Percentiles rank a stretch among this genome's conserved stretches.
Evolutionary conservation across 2,329 filamentous ascomycete species (phyloP).

Genomic region (Nigrospora osmanthi): DNA sequence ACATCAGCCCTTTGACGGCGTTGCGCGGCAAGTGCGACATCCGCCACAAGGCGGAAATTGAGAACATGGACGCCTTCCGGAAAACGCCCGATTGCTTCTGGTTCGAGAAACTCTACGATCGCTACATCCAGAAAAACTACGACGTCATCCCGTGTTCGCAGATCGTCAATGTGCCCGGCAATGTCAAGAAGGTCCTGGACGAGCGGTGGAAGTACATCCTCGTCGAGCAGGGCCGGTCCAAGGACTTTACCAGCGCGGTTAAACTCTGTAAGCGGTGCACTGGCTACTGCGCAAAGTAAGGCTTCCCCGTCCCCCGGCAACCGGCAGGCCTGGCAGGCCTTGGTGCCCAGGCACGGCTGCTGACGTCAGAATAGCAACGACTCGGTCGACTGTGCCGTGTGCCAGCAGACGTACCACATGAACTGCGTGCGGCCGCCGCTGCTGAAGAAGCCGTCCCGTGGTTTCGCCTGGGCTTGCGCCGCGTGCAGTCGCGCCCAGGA

Average conservation of each 20-base stretch:
- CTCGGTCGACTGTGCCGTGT: conserved; percentile 95
- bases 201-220: conserved; percentile 95
- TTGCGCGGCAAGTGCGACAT: conserved; percentile 91
- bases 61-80: conserved; percentile 74
- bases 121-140: conserved; percentile 97
- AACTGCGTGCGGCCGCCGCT: conserved; percentile 89
- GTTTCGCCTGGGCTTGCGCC: conserved; percentile 96
- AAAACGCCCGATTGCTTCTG: conserved; percentile 84
- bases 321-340: too few relatives aligned
- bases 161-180: conserved; percentile 93
- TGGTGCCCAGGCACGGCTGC: not conserved
- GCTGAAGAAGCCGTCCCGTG: conserved; percentile 91
- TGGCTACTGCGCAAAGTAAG: conserved; percentile 84
- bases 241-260: conserved; percentile 91
- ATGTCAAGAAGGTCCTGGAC: conserved; percentile 91
- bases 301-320: not conserved
- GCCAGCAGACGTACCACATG: conserved; percentile 95
- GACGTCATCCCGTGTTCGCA: conserved; percentile 87
- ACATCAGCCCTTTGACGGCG: conserved; percentile 85
- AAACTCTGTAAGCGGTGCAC: conserved; percentile 93
- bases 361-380: conserved; percentile 55
- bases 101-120: conserved; percentile 96
- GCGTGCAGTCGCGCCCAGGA: conserved; percentile 95
- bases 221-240: conserved; percentile 86
- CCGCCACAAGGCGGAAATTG: conserved; percentile 78